phyloP scores from a whole-genome alignment of 23 red algal species.

The Pyropia yezoensis region DNA sequence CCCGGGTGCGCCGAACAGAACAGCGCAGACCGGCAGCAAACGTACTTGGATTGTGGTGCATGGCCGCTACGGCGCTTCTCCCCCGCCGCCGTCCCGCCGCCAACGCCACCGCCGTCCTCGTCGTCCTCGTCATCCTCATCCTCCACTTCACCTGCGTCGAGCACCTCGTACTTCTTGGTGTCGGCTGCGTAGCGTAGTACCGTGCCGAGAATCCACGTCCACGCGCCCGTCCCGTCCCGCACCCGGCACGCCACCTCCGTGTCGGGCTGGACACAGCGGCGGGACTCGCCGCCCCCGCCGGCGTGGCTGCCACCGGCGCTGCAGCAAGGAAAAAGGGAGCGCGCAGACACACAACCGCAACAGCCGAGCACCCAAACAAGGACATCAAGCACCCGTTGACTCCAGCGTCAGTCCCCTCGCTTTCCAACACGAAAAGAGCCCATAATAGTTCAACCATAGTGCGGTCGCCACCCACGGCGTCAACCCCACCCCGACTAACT shows the following conservation, averaged over 20 bases:
- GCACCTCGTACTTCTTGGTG: conserved; percentile 63
- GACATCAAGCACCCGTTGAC: no score
- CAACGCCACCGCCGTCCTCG: not conserved
- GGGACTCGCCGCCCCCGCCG: conserved; percentile 16
- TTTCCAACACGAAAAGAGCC: no score
- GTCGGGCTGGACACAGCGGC: conserved; percentile 31
- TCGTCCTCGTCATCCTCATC: conserved; percentile 41
- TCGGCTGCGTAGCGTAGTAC: conserved; percentile 54
- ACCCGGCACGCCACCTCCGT: conserved; percentile 84
- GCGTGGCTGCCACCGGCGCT: not conserved
- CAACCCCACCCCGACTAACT: no score
- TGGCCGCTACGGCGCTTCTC: no score
- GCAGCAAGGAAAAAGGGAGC: not conserved
- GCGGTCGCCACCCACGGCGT: no score
- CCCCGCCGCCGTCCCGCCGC: not conserved
- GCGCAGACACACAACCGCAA: no score
- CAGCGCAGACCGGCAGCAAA: not conserved
- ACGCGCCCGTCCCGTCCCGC: conserved; percentile 34
- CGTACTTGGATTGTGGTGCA: not conserved
- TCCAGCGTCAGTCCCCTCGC: no score
- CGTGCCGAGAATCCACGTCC: conserved; percentile 71
- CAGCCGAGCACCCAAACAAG: no score
- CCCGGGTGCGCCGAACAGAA: no score
- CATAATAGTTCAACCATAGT: no score
- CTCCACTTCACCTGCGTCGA: conserved; percentile 65